Evolutionary conservation across 2,329 filamentous ascomycete genomes (phyloP).

Genomic region (Leptodontidium sp.): DNA sequence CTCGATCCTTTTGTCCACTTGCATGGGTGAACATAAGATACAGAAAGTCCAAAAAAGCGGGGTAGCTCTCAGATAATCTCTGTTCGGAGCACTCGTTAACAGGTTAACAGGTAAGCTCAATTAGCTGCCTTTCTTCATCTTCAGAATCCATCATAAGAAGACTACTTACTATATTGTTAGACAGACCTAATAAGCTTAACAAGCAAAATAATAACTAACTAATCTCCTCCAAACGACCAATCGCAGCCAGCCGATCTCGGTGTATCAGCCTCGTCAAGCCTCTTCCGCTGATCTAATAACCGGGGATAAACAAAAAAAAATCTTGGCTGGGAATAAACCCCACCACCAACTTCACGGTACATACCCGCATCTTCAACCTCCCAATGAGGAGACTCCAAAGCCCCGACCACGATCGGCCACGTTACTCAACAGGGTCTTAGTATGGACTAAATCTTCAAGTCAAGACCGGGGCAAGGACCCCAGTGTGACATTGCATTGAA

Average conservation of each 20-base stretch:
- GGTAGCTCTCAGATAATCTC: too few species aligned
- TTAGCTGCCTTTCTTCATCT: too few species aligned
- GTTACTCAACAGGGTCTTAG: slow-evolving; percentile 1
- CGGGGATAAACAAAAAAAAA: background rate
- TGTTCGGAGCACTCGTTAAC: too few species aligned
- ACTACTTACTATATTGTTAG: too few species aligned
- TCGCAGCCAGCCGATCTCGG: background rate
- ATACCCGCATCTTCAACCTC: slow-evolving; percentile 11
- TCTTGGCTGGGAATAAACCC: slow-evolving; percentile 7
- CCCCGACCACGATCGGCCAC: slow-evolving; percentile 9
- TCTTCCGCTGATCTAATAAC: slow-evolving; percentile 5
- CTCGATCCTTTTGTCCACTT: too few species aligned
- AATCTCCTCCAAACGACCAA: too few species aligned
- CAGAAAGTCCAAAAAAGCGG: too few species aligned
- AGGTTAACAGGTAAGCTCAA: too few species aligned
- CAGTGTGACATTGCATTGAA: background rate
- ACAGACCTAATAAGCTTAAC: too few species aligned
- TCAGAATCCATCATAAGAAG: too few species aligned
- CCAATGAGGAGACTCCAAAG: slow-evolving; percentile 6
- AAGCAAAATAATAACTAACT: too few species aligned
- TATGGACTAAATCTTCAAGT: background rate
- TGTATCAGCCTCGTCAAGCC: slow-evolving; percentile 1
- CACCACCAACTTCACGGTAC: slow-evolving; percentile 2
- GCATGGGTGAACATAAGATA: too few species aligned
- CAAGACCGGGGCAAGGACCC: background rate